Evolutionary conservation across 495 filamentous ascomycete species (phyloP), one percentile per base, ranked within the genome.

Genomic region (Hyaloscypha bicolor): DNA sequence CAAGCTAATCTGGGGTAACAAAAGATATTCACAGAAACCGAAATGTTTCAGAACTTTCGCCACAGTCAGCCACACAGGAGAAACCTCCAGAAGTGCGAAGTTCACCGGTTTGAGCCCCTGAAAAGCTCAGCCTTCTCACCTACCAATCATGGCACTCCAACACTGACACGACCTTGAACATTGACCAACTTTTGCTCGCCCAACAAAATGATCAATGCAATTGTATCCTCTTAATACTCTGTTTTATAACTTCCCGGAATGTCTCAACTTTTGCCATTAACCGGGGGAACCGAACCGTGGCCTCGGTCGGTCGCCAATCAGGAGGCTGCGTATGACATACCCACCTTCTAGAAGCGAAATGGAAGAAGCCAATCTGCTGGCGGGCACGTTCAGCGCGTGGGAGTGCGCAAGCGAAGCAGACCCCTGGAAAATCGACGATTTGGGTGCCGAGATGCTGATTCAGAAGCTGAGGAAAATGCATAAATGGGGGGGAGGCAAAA

Each of bases 401-500:
- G 12, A 37, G 9, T 48, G 42, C 42, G 42, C 42, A 48, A 48
- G 42, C 42, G 42, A 25, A 48, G 42, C 42, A 48, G 42, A 48
- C 42, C 42, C 42, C 42, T 48, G 42, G 42, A 48, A 48, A 48
- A 48, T 48, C 42, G 42, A 48, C 42, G 42, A 19, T 48, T 48
- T 48, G 42, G 42, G 42, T 16, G 16, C 42, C 42, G 42, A 48
- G 42, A 48, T 48, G 42, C 42, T 48, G 42, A 48, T 48, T 48
- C 42, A 48, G 42, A 48, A 48, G 42, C 2, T 48, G 42, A 48
- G 16, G 42, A 48, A 14, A 19, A 48, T 19, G 42, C 42, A 48
- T 48, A 19, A 19, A 48, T 16, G 9, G 42, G 42, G 42, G 42
- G 42, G 42, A 14, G 16, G 42, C 16, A 37, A 37, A 37, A 37